Evolutionary conservation across 2,329 filamentous ascomycete genomes (phyloP).

Genomic region (Calycina marina): DNA sequence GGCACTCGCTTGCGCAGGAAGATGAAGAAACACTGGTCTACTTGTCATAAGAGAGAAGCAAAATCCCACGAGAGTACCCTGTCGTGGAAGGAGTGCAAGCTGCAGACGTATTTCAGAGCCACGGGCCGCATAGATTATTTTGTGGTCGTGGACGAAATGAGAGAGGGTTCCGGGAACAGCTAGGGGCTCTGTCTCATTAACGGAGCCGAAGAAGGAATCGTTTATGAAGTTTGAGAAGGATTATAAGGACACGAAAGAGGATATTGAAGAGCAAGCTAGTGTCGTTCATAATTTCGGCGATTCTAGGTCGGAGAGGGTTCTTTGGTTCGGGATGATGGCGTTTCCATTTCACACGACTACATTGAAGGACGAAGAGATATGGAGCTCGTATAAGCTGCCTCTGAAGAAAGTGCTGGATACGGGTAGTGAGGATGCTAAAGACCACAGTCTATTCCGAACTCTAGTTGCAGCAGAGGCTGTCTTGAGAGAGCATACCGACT

Average conservation of each 20-base stretch:
- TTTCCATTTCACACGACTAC: conserved; percentile 4
- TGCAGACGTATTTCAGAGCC: too few species aligned
- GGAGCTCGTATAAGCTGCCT: conserved; percentile 6
- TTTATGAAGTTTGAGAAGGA: conserved; percentile 7
- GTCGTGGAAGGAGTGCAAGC: too few species aligned
- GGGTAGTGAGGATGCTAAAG: too few species aligned
- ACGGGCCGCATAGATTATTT: neutral
- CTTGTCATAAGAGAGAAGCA: too few species aligned
- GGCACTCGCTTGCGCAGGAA: too few species aligned
- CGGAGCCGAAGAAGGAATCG: conserved; percentile 3
- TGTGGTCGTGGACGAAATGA: neutral
- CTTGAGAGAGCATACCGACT: too few species aligned
- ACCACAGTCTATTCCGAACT: too few species aligned
- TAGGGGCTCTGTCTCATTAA: conserved; percentile 1
- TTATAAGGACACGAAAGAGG: conserved; percentile 3
- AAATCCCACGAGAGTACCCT: too few species aligned
- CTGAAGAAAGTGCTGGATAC: conserved; percentile 6
- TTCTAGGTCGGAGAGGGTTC: conserved; percentile 4
- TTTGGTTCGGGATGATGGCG: conserved; percentile 4
- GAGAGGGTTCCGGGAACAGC: neutral
- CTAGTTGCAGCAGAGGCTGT: too few species aligned
- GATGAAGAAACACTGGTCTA: too few species aligned
- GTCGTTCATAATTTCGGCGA: conserved; percentile 6
- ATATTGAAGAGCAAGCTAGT: conserved; percentile 5
- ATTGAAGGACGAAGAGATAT: conserved; percentile 7